Base-by-base conservation (phyloP, 2,329 filamentous ascomycete species). In the Calonectria honghensis region DNA sequence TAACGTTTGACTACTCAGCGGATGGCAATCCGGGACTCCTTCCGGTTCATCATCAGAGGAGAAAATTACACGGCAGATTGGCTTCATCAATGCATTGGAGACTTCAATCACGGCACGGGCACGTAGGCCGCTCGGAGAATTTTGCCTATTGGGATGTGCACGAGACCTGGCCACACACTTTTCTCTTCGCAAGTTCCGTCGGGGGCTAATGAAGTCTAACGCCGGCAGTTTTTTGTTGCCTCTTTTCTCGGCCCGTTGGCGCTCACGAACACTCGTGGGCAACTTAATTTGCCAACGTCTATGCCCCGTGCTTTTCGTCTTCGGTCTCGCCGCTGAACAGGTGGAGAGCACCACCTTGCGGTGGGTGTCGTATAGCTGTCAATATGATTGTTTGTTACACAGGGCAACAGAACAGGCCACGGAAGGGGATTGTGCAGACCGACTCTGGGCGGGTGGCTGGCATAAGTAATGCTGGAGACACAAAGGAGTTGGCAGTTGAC, bases 11-110 rank as follows among this genome's bases (percentile, higher is more conserved):
- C 27, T 27, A 16, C 24, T 10, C 13, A 24, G 2, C 35, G 20
- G 24, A 4, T 18, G 37, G 10, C 14, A 24, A 14, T 24, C 14
- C 57, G 35, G 57, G 39, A 29, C 16, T 20, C 14, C 13, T 16
- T 29, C 35, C 16, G 24, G 35, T 20, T 7, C 37, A 39, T 39
- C 5, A 63, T 41, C 14, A 7, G 14, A 37, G 6, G n/a, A 18
- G 10, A 41, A 41, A 29, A 41, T 39, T 41, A 10, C 14, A 20
- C 57, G 35, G 24, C 13, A 63, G 35, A 63, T 63, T 63, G 39
- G 27, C 57, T 63, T 63, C 57, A 63, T 63, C 35, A 63, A 63
- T 63, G 35, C 57, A 37, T 29, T 41, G 24, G 57, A 61, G 11
- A 45, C 27, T 41, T 39, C 9, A 10, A 27, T 24, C 29, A 6